Evolutionary conservation across 148 eudicot genomes (phyloP), one percentile per base, ranked within the genome.

Genomic region (Selenicereus undatus): DNA sequence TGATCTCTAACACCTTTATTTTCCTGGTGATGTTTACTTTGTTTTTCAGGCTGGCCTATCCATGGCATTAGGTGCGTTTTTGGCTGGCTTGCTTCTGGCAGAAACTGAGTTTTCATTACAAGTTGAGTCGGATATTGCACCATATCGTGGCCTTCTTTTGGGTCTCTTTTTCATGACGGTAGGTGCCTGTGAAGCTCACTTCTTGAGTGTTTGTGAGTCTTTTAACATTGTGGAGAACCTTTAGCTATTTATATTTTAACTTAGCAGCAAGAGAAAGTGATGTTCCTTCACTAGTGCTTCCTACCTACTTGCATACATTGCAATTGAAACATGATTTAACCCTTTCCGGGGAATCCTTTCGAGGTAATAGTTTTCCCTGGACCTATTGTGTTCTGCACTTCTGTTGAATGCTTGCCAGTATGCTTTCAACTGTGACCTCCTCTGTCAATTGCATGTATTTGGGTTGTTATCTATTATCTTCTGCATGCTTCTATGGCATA

Each of bases 161-260:
- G 99, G 99, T 76, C 97, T 96, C 77, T 96, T 96, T 86, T 96
- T 96, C 88, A 96, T 96, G 99, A 96, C 98, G 92, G 99, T 96
- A 86, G 30, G 82, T 68, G 54, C 80, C 83, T 16, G 1, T 69
- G 27, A 11, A 50, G 51, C 27, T 18, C 73, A 64, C 60, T 30
- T 84, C 58, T 42, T 64, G 7, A 30, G 17, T 5, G 8, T 32
- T 35, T 62, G 45, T 62, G 13, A 60, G 8, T 80, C 64, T 48
- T 48, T 80, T 75, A 56, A 13, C 4, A n/a, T 9, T 73, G 69
- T 30, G 64, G 29, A 26, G 77, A 72, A 13, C 66, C 70, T 73
- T 65, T 74, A 22, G 11, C 24, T 51, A 79, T 78, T 27, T 78
- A 8, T 5, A 3, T 50, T 50, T 74, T 14, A 48, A 4, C 6